phyloP scores from a whole-genome alignment of 2,329 filamentous ascomycete species.

The Sporothrix mexicana region DNA sequence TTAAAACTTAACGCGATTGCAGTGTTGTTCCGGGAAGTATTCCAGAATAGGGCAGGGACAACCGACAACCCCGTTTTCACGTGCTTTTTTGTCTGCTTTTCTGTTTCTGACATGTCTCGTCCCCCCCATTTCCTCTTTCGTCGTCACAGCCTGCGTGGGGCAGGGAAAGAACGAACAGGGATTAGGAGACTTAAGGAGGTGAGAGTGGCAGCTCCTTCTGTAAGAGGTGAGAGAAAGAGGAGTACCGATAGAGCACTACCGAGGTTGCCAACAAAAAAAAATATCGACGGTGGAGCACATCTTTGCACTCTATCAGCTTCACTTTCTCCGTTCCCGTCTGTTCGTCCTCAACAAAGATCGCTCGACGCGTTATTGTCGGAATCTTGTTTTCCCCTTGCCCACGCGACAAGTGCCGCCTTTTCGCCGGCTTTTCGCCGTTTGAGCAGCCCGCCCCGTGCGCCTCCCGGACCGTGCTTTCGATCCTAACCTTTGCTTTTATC shows the following conservation, averaged over 20 bases:
- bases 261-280: constrained; percentile 33
- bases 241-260: not conserved
- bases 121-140: not conserved
- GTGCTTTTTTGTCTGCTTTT: constrained; percentile 22
- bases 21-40: constrained; percentile 9
- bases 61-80: constrained; percentile 29
- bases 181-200: not conserved
- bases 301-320: not conserved
- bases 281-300: constrained; percentile 4
- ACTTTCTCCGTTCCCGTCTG: constrained; percentile 25
- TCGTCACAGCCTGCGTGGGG: constrained; percentile 21
- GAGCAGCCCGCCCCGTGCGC: not conserved
- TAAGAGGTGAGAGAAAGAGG: not conserved
- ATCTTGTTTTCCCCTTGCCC: not conserved
- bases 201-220: constrained; percentile 6
- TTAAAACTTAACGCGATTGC: not conserved
- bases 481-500: not conserved
- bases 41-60: constrained; percentile 16
- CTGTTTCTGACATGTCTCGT: not conserved
- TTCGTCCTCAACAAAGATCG: constrained; percentile 3
- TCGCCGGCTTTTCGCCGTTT: not conserved
- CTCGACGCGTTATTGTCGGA: not conserved
- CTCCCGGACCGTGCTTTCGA: not conserved
- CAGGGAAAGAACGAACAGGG: not conserved
- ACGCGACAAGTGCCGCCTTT: not conserved